A percentile compares a stretch with the other conserved stretches of the same genome.
Conservation (phyloP, 169 alveolate species). For the Plasmodium malariae region DNA sequence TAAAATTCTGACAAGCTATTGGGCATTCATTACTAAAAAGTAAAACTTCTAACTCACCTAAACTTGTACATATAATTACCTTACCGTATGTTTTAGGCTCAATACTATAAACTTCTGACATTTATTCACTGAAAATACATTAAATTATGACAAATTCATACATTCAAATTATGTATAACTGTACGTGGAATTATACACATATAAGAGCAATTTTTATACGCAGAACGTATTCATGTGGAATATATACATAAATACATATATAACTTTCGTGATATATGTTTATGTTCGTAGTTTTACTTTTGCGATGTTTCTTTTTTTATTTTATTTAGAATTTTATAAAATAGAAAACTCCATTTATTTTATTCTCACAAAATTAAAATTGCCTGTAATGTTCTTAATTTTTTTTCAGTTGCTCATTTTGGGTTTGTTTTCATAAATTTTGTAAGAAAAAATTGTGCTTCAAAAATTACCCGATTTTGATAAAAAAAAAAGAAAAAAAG, state of each 20-base stretch:
- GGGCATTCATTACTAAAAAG: conserved; percentile 94
- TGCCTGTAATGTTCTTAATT: no score
- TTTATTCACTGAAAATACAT: conserved; percentile 43
- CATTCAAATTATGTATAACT: neutral
- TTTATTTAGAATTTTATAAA: no score
- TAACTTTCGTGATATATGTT: neutral
- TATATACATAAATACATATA: conserved; percentile 1
- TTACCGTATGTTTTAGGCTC: conserved; percentile 95
- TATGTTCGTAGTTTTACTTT: neutral
- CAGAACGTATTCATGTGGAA: no score
- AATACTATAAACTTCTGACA: conserved; percentile 90
- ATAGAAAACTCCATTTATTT: no score
- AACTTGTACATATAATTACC: conserved; percentile 92
- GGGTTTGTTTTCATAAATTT: no score
- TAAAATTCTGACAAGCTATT: conserved; percentile 92
- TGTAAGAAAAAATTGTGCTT: no score
- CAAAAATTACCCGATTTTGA: no score
- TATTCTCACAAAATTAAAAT: no score
- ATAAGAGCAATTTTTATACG: no score
- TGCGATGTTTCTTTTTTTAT: neutral
- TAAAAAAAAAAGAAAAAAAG: no score
- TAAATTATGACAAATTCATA: no score
- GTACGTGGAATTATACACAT: neutral
- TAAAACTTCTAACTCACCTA: conserved; percentile 94
- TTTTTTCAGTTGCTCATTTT: no score